Conservation (phyloP, 345 rosid genomes). For the Gynandropsis gynandra region DNA sequence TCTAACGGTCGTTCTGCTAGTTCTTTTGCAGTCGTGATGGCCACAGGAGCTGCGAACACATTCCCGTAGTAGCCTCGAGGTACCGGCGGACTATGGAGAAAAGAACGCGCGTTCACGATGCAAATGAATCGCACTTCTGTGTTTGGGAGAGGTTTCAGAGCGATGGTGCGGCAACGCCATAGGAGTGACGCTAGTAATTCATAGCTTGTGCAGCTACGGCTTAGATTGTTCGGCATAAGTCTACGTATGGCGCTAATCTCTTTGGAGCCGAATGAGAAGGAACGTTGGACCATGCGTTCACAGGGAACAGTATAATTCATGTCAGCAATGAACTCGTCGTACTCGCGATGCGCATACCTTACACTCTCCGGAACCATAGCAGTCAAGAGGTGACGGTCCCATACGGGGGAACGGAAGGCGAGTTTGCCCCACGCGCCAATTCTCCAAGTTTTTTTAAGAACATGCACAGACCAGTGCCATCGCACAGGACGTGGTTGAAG, state of each 20-base stretch:
- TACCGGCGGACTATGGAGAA: conserved; percentile 18
- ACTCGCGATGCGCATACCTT: conserved; percentile 40
- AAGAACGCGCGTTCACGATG: conserved; percentile 26
- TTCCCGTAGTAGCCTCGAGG: conserved; percentile 42
- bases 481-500: conserved; percentile 43
- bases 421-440: conserved; percentile 29
- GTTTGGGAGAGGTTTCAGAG: conserved; percentile 15
- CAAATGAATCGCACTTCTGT: conserved; percentile 29
- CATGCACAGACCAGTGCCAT: conserved; percentile 37
- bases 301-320: conserved; percentile 21
- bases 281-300: conserved; percentile 15
- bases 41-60: conserved; percentile 26
- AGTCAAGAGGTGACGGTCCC: conserved; percentile 39
- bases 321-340: conserved; percentile 31
- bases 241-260: conserved; percentile 26
- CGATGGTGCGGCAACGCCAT: too few species aligned
- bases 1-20: conserved; percentile 21
- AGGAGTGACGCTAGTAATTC: conserved; percentile 27
- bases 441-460: conserved; percentile 40
- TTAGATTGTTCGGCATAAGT: conserved; percentile 18
- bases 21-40: conserved; percentile 22
- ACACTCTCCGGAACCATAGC: conserved; percentile 31
- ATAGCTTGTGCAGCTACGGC: conserved; percentile 15
- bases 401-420: conserved; percentile 42
- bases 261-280: conserved; percentile 23